phyloP scores from a whole-genome alignment of 2,329 filamentous ascomycete genomes.

The Exserohilum turcica region DNA sequence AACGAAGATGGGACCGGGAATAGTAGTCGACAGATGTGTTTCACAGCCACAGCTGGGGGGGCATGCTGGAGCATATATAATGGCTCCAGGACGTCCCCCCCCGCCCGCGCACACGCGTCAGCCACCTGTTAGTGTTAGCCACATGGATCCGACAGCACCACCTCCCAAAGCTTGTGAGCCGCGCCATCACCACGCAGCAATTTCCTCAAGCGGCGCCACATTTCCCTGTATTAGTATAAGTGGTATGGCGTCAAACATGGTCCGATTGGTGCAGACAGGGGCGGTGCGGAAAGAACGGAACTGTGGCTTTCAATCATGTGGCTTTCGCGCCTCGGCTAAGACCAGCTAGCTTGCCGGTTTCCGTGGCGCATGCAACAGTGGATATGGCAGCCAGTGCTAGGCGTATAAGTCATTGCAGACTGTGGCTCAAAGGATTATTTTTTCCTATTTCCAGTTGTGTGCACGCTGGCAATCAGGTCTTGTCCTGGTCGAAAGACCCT shows the following conservation, averaged over 20 bases:
- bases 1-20: background rate
- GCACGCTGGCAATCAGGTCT: background rate
- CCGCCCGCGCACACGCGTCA: constrained; percentile 18
- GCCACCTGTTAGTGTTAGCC: constrained; percentile 15
- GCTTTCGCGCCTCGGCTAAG: constrained; percentile 6
- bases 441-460: background rate
- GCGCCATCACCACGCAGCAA: constrained; percentile 15
- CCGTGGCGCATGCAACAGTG: constrained; percentile 16
- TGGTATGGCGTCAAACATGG: constrained; percentile 10
- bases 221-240: constrained; percentile 1
- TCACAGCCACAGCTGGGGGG: constrained; percentile 10
- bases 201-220: constrained; percentile 10
- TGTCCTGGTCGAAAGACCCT: background rate
- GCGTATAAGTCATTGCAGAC: background rate
- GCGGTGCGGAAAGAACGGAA: constrained; percentile 21
- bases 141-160: constrained; percentile 8
- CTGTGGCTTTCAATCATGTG: constrained; percentile 16
- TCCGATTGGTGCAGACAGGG: constrained; percentile 11
- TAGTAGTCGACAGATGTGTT: constrained; percentile 1
- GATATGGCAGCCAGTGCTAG: background rate
- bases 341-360: constrained; percentile 17
- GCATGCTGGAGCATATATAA: constrained; percentile 10
- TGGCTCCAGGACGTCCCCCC: constrained; percentile 4
- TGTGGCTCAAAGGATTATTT: background rate
- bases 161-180: constrained; percentile 16